Evolutionary conservation across 352 stramenopile species (phyloP), one percentile per base, ranked within the genome.

Genomic region (Nothophytophthora sp.): DNA sequence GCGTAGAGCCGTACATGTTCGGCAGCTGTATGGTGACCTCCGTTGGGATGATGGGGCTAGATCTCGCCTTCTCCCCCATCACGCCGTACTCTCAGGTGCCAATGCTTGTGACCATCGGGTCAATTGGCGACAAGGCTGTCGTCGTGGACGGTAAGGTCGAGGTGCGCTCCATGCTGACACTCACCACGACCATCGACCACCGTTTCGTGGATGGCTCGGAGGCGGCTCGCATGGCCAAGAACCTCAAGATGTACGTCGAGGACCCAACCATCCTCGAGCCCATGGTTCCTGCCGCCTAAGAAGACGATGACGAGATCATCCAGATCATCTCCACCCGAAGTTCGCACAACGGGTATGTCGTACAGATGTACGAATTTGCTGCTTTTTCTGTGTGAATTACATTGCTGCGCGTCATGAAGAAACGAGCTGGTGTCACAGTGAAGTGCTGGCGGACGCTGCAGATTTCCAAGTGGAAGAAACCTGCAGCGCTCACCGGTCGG

Each of bases 131-230:
- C 58, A 85, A 75, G 50, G 58, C 70, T 2, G 71, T 88, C 8
- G 77, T 86, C 4, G 64, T 84, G 7, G 56, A 92, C 27, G 74
- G 74, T 29, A 58, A 85, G 50, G 33, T 89, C 41, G 74, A 70
- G 12, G 67, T 86, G 19, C 78, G 81, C 16, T 67, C 76, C 8
- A 81, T 88, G 29, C 54, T 92, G 19, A 87, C 65, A 13, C 52
- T 92, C 20, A 88, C 77, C 13, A 85, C 73, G 33, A 88, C 78
- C 23, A 84, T 92, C 35, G 81, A 92, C 35, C 76, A 87, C 30
- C 74, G 81, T 2, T 88, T 81, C 42, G 65, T 88, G 15, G 76
- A 88, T 29, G 78, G 76, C 15, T 83, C 78, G 1, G 66, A 90
- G 36, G 74, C 70, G 2, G 75, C 68, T 34, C 72, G 71, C 46